Conservation (phyloP, 1,284 basidiomycete species). For the Pseudozyma sp. region DNA sequence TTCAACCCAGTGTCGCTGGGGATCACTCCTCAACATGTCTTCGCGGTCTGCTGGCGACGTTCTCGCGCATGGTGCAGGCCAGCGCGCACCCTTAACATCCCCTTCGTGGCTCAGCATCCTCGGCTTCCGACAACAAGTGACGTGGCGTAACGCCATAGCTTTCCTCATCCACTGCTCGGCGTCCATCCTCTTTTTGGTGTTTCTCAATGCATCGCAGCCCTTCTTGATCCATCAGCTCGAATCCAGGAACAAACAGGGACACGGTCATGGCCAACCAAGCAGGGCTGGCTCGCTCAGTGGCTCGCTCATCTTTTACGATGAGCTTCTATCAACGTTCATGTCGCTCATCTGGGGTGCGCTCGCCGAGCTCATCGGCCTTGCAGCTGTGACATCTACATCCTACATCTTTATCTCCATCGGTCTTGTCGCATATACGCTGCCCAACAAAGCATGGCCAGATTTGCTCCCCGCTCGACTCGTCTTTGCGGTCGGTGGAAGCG, state of each 20-base stretch:
- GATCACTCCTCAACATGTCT: slow-evolving; percentile 3
- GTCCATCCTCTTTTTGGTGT: slow-evolving; percentile 59
- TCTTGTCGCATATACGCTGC: slow-evolving; percentile 43
- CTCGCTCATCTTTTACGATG: slow-evolving; percentile 57
- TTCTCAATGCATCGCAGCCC: slow-evolving; percentile 54
- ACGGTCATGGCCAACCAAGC: slow-evolving; percentile 3
- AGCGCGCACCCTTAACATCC: background rate
- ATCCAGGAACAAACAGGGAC: background rate
- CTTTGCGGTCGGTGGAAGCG: slow-evolving; percentile 55
- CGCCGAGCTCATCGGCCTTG: slow-evolving; percentile 44
- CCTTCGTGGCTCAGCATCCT: slow-evolving; percentile 24
- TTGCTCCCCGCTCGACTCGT: slow-evolving; percentile 50
- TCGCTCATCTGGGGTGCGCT: slow-evolving; percentile 55
- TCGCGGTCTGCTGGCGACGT: background rate
- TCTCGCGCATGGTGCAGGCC: background rate
- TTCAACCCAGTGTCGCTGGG: too few species aligned
- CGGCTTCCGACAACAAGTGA: slow-evolving; percentile 41
- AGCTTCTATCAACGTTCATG: slow-evolving; percentile 48
- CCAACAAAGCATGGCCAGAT: slow-evolving; percentile 50
- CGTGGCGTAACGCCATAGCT: slow-evolving; percentile 35
- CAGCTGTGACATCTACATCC: slow-evolving; percentile 38
- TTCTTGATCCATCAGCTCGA: slow-evolving; percentile 59
- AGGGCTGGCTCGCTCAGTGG: slow-evolving; percentile 55
- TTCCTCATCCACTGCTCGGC: slow-evolving; percentile 51
- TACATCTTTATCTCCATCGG: slow-evolving; percentile 51